phyloP scores from a whole-genome alignment of 2,329 filamentous ascomycete species.

The Rhytidhysteron rufulum region DNA sequence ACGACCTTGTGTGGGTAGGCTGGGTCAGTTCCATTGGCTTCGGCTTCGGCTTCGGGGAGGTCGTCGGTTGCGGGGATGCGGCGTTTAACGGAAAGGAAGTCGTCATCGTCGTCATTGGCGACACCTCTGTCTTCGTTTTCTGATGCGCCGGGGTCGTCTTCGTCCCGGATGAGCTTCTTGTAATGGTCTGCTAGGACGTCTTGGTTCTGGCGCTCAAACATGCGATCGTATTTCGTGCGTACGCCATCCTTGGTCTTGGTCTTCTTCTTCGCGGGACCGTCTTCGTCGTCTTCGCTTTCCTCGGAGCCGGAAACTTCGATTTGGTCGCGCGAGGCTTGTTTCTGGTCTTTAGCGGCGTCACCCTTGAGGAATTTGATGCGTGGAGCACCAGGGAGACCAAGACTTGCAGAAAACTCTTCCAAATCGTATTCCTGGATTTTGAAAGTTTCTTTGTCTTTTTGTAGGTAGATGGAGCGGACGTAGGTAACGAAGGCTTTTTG shows the following conservation, averaged over 20 bases:
- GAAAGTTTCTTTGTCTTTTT: conserved; percentile 90
- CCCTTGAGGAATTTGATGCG: conserved; percentile 92
- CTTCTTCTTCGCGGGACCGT: conserved; percentile 42
- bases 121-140: conserved; percentile 36
- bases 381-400: conserved; percentile 87
- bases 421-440: conserved; percentile 77
- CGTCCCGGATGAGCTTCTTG: conserved; percentile 72
- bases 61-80: conserved; percentile 71
- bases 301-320: conserved; percentile 59
- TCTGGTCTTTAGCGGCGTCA: conserved; percentile 78
- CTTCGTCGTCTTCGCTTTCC: conserved; percentile 51
- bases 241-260: conserved; percentile 67
- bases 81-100: conserved; percentile 87
- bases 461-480: conserved; percentile 76
- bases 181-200: conserved; percentile 95
- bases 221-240: conserved; percentile 92
- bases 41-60: conserved; percentile 35
- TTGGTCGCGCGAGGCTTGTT: conserved; percentile 74
- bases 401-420: conserved; percentile 77
- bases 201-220: conserved; percentile 97
- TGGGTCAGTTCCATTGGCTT: conserved; percentile 39
- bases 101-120: conserved; percentile 60
- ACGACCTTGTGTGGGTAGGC: conserved; percentile 55
- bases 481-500: conserved; percentile 97
- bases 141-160: conserved; percentile 43